Evolutionary conservation across 164 flowering plant species (phyloP).

Genomic region (Hamamelis virginiana): DNA sequence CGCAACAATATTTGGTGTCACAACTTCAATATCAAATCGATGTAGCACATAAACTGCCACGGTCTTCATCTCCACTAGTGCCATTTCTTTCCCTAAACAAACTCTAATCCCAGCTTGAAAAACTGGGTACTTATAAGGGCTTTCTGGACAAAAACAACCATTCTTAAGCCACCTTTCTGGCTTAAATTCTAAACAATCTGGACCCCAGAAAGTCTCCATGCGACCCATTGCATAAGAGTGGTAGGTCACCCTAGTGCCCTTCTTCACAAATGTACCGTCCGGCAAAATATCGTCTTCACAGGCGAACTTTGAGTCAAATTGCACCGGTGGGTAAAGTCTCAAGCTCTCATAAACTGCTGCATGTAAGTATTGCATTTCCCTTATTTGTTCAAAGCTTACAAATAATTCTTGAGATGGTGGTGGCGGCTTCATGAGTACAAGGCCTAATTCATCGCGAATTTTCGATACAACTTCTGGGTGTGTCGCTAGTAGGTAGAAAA

Average conservation of each 20-base stretch:
- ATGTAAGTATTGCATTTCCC: conserved; percentile 53
- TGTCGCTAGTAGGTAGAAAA: conserved; percentile 49
- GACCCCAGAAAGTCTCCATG: conserved; percentile 70
- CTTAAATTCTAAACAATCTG: conserved; percentile 57
- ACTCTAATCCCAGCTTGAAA: conserved; percentile 67
- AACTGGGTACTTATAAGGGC: conserved; percentile 62
- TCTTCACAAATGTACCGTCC: conserved; percentile 52
- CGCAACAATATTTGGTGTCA: background rate
- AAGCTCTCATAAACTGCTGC: conserved; percentile 58
- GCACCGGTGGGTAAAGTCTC: conserved; percentile 72
- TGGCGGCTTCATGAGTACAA: too few species aligned
- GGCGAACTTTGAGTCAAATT: conserved; percentile 58
- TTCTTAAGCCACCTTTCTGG: conserved; percentile 74
- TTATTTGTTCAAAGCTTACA: conserved; percentile 33
- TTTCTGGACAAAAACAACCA: conserved; percentile 32
- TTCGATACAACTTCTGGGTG: conserved; percentile 38
- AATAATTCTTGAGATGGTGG: too few species aligned
- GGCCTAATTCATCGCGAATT: conserved; percentile 36
- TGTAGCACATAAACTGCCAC: conserved; percentile 37
- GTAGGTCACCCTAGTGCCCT: conserved; percentile 67
- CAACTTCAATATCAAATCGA: conserved; percentile 27
- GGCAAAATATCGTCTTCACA: conserved; percentile 59
- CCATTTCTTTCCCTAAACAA: conserved; percentile 71
- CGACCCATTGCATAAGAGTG: conserved; percentile 86
- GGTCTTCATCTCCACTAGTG: conserved; percentile 45